These are phyloP conservation scores for Torulaspora gathmanii DNA, from an alignment of 805 yeast species.

Conservation along the genomic window DNA sequence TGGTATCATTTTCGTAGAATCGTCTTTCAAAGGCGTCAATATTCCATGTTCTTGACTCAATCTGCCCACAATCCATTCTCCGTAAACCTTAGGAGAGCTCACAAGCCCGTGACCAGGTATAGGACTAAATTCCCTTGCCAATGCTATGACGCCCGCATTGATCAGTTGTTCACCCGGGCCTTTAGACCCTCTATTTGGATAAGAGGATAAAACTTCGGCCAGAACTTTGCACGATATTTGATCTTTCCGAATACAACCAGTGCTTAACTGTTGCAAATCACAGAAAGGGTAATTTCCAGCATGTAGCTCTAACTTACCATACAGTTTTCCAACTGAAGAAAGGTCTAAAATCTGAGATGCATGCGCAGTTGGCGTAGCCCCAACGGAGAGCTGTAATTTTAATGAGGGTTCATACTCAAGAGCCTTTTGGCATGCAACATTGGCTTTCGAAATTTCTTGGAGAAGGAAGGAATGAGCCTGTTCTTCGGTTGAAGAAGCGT, in stretches of 20 bases:
- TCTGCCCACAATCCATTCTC: conserved; percentile 6
- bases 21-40: background rate
- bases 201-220: conserved; percentile 6
- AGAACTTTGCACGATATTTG: conserved; percentile 4
- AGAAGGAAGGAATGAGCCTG: conserved; percentile 1
- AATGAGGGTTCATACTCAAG: conserved; percentile 1
- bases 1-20: conserved; percentile 1
- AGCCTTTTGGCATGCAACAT: conserved; percentile 4
- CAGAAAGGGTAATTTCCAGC: conserved; percentile 8
- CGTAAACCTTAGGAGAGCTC: conserved; percentile 3
- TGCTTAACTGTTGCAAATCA: conserved; percentile 6
- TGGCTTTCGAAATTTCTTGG: conserved; percentile 1
- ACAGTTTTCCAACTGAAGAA: conserved; percentile 3
- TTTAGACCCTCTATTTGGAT: conserved; percentile 2
- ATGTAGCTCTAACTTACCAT: conserved; percentile 5
- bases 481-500: conserved; percentile 3
- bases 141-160: conserved; percentile 6
- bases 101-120: conserved; percentile 6
- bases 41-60: conserved; percentile 7
- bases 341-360: conserved; percentile 1
- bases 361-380: conserved; percentile 7
- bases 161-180: conserved; percentile 6
- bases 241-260: conserved; percentile 1
- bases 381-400: conserved; percentile 4
- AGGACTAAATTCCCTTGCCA: conserved; percentile 5